These are phyloP conservation scores for Alternaria arborescens DNA, from an alignment of 2,329 filamentous ascomycete species.

Conservation along the genomic window DNA sequence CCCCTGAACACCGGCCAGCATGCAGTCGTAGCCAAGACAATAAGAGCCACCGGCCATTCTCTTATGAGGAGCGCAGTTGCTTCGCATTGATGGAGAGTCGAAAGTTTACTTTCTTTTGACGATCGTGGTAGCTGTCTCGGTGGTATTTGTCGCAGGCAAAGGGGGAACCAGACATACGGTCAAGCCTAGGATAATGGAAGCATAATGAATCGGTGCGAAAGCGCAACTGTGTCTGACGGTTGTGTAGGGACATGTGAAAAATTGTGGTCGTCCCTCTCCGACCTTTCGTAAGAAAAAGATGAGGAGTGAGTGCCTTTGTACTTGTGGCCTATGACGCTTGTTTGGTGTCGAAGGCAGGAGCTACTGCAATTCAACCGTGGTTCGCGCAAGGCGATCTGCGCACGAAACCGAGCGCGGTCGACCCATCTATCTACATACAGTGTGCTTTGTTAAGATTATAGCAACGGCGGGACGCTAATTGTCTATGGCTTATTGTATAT, in stretches of 20 bases:
- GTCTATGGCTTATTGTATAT: no score
- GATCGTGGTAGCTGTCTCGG: constrained; percentile 1
- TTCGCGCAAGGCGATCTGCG: neutral
- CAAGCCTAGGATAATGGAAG: neutral
- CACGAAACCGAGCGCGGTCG: neutral
- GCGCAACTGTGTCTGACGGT: neutral
- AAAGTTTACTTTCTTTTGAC: neutral
- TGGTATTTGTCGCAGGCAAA: constrained; percentile 1
- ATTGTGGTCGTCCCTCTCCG: neutral
- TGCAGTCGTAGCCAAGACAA: neutral
- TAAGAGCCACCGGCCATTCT: neutral
- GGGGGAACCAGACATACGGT: neutral
- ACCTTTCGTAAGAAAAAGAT: neutral
- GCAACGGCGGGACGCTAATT: no score
- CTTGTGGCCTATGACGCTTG: neutral
- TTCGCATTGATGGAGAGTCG: constrained; percentile 7
- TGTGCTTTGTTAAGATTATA: no score
- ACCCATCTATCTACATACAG: no score
- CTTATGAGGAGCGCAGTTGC: neutral
- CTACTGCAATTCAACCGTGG: neutral
- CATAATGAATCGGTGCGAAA: neutral
- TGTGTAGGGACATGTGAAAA: neutral
- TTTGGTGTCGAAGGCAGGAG: neutral
- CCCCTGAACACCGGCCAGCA: neutral
- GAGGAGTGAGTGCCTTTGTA: neutral